phyloP scores from a whole-genome alignment of 441 rosid species.

The Metrosideros polymorpha region DNA sequence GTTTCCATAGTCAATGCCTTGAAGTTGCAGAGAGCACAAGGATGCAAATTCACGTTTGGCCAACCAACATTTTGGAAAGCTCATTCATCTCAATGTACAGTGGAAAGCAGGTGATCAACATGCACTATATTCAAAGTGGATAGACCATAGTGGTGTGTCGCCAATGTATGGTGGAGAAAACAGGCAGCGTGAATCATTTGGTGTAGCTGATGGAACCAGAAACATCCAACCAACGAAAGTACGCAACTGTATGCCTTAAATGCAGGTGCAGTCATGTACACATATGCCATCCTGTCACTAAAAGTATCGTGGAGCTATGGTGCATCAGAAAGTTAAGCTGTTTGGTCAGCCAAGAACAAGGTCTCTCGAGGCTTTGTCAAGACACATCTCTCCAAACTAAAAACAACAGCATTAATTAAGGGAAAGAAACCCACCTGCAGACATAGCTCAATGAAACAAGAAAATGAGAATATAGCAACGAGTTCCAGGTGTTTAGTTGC shows the following conservation, averaged over 20 bases:
- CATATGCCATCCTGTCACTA: neutral
- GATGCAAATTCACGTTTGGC: constrained; percentile 24
- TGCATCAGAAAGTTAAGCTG: constrained; percentile 6
- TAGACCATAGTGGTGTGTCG: neutral
- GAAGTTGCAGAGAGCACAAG: neutral
- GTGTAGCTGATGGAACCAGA: neutral
- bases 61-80: constrained; percentile 40
- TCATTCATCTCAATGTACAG: constrained; percentile 23
- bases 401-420: neutral
- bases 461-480: neutral
- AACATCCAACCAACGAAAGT: neutral
- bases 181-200: neutral
- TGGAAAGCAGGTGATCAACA: neutral
- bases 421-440: neutral
- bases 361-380: neutral
- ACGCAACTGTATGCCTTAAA: neutral
- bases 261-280: neutral
- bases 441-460: neutral
- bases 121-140: neutral
- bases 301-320: neutral
- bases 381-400: constrained; percentile 1
- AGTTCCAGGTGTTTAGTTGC: neutral
- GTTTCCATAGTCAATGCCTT: neutral
- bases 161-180: neutral
- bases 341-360: neutral